These are phyloP conservation scores for Toxoplasma gondii DNA, from an alignment of 169 alveolate species.

Conservation along the genomic window DNA sequence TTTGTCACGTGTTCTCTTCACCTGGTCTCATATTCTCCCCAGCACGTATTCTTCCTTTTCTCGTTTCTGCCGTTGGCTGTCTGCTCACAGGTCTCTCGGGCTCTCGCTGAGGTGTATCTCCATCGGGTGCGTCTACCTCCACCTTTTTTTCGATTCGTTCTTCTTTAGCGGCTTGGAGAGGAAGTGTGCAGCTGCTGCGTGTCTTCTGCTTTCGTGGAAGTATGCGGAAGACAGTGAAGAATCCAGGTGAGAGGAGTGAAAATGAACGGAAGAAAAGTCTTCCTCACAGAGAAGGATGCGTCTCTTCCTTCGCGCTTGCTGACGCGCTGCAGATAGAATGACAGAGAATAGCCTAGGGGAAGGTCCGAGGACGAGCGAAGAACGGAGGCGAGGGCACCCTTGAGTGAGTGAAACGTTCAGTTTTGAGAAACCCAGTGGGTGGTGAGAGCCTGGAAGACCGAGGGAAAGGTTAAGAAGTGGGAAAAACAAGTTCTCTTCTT, in stretches of 20 bases:
- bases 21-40: neutral
- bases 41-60: neutral
- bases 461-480: too few species aligned
- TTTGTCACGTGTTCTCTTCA: too few species aligned
- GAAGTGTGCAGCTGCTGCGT: constrained; percentile 3
- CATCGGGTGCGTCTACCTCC: constrained; percentile 26
- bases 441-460: too few species aligned
- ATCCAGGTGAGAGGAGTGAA: neutral
- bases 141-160: constrained; percentile 17
- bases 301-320: neutral
- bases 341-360: neutral
- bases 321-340: neutral
- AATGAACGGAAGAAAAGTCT: neutral
- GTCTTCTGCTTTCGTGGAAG: constrained; percentile 30
- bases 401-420: too few species aligned
- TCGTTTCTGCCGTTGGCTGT: neutral
- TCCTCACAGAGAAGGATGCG: too few species aligned
- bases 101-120: constrained; percentile 24
- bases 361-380: too few species aligned
- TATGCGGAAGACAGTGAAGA: constrained; percentile 24
- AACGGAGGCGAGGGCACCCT: too few species aligned
- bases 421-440: too few species aligned
- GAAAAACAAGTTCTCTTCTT: too few species aligned
- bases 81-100: constrained; percentile 33
- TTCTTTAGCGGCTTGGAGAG: constrained; percentile 21